Percentiles rank a stretch among this genome's conserved stretches.
These are phyloP conservation scores for Blastobotrys elegans DNA, from an alignment of 1,139 yeast genomes.

Conservation along the genomic window DNA sequence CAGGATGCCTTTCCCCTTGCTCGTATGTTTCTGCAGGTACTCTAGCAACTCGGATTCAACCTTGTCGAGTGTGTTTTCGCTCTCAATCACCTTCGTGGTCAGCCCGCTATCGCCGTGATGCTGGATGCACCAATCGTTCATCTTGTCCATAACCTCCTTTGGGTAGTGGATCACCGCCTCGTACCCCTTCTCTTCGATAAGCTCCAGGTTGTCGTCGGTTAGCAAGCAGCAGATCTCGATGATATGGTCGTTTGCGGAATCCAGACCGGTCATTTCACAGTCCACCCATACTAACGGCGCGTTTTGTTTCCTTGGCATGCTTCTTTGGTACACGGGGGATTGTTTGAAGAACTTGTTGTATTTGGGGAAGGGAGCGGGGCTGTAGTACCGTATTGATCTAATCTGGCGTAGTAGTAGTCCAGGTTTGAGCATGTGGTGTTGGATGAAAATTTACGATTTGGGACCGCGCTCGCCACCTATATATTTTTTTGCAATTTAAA, in stretches of 20 bases:
- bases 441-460: too few relatives aligned
- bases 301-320: not conserved
- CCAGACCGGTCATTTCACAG: constrained; percentile 92
- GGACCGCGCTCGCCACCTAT: too few relatives aligned
- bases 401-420: not conserved
- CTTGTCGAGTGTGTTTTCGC: constrained; percentile 48
- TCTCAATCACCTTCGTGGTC: constrained; percentile 58
- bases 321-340: not conserved
- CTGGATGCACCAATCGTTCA: constrained; percentile 82
- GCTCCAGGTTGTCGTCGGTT: constrained; percentile 73
- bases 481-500: not conserved
- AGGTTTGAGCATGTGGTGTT: not conserved
- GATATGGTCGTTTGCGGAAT: constrained; percentile 64
- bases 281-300: constrained; percentile 69
- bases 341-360: not conserved
- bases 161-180: constrained; percentile 79
- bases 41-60: constrained; percentile 62
- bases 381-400: not conserved
- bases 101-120: constrained; percentile 81
- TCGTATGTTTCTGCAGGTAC: constrained; percentile 56
- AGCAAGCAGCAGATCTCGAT: constrained; percentile 89
- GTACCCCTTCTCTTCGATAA: constrained; percentile 64
- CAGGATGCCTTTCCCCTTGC: constrained; percentile 55
- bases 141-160: constrained; percentile 54
- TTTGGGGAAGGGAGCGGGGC: not conserved